phyloP scores from a whole-genome alignment of 805 yeast species.

The Pichia ethanolica region DNA sequence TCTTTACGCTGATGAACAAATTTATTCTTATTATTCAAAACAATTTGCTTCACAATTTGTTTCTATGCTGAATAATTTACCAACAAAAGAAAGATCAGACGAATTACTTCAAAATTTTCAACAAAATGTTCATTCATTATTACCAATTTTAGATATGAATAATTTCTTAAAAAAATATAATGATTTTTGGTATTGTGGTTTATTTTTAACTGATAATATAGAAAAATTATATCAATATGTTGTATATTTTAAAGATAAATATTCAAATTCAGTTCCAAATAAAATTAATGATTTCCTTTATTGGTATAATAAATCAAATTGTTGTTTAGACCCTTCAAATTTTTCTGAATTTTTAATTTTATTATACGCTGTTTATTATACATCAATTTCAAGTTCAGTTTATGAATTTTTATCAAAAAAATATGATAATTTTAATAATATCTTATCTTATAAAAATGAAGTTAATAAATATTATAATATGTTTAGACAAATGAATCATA shows the following conservation, averaged over 20 bases:
- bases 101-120: slow-evolving; percentile 42
- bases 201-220: slow-evolving; percentile 17
- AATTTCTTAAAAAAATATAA: slow-evolving; percentile 36
- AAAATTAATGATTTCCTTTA: slow-evolving; percentile 26
- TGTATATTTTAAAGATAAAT: slow-evolving; percentile 8
- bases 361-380: slow-evolving; percentile 17
- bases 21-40: slow-evolving; percentile 3
- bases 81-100: slow-evolving; percentile 41
- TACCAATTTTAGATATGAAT: slow-evolving; percentile 46
- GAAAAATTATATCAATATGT: slow-evolving; percentile 16
- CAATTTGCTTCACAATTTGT: slow-evolving; percentile 22
- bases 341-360: slow-evolving; percentile 17
- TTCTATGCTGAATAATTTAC: slow-evolving; percentile 29
- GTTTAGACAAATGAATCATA: slow-evolving; percentile 13
- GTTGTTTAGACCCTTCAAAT: slow-evolving; percentile 13
- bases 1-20: background rate
- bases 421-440: slow-evolving; percentile 8
- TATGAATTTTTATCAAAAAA: slow-evolving; percentile 11
- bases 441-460: slow-evolving; percentile 13
- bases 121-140: slow-evolving; percentile 44
- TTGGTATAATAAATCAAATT: slow-evolving; percentile 38
- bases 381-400: slow-evolving; percentile 12
- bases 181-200: slow-evolving; percentile 39
- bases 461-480: slow-evolving; percentile 16
- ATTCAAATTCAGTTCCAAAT: slow-evolving; percentile 7